phyloP scores from a whole-genome alignment of 805 yeast species.

The Saccharomycodes ludwigii region DNA sequence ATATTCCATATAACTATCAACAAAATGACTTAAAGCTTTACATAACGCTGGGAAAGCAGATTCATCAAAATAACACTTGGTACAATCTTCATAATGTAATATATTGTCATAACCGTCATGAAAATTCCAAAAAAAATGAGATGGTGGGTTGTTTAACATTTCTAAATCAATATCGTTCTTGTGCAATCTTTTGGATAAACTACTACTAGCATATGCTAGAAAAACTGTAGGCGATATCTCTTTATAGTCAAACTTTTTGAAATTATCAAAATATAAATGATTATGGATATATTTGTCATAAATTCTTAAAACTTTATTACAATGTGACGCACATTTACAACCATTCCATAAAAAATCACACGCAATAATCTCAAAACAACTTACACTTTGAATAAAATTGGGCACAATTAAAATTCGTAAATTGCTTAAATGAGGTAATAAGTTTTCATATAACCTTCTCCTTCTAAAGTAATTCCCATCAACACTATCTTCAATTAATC shows the following conservation, averaged over 20 bases:
- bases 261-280: constrained; percentile 44
- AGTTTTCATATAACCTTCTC: constrained; percentile 34
- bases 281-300: constrained; percentile 51
- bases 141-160: constrained; percentile 21
- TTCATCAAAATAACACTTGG: constrained; percentile 32
- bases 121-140: constrained; percentile 32
- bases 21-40: constrained; percentile 34
- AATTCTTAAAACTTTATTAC: constrained; percentile 35
- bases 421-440: constrained; percentile 33
- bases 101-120: constrained; percentile 34
- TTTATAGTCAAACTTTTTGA: constrained; percentile 33
- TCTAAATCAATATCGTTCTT: constrained; percentile 17
- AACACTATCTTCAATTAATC: constrained; percentile 47
- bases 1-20: constrained; percentile 28
- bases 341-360: constrained; percentile 72
- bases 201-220: constrained; percentile 39
- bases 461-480: constrained; percentile 65
- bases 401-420: constrained; percentile 42
- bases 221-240: constrained; percentile 52
- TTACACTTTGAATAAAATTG: constrained; percentile 42
- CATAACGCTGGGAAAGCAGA: constrained; percentile 29
- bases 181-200: constrained; percentile 25
- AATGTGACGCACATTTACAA: constrained; percentile 50
- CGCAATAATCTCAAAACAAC: constrained; percentile 60
- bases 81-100: constrained; percentile 26